Evolutionary conservation across 805 yeast species (phyloP), one percentile per base, ranked within the genome.

Genomic region (Hanseniaspora vineae): DNA sequence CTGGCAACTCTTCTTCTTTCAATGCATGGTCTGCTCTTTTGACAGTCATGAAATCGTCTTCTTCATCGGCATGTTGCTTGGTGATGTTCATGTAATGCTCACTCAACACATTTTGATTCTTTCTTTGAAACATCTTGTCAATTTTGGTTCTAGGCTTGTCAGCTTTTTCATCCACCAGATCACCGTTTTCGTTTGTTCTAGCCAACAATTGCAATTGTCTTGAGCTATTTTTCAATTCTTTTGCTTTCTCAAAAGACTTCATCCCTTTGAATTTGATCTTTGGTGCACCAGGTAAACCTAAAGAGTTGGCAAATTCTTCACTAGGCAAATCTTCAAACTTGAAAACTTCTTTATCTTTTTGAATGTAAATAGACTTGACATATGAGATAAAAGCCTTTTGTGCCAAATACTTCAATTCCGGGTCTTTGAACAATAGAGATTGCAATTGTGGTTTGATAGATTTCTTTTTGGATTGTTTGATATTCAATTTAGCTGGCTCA

Each of bases 221-320:
- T 1, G 95, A 80, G 23, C 81, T 77, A 61, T 90, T 90, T 65
- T 90, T 90, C 67, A 77, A 67, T 54, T 80, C 87, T 58, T 86
- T 86, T 23, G 73, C 68, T 53, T 66, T 69, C 47, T 64, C 62
- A 33, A 71, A 57, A 20, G 70, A 65, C 33, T 56, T 62, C 58
- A 62, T 65, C 14, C 80, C 82, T 40, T 70, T 70, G 49, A 90
- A 74, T 61, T 86, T 88, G 56, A 92, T 83, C 56, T 84, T 81
- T 42, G 99, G 99, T 2, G 96, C 96, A 47, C 97, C 96, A 1
- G 97, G 96, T 42, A 92, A 72, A 10, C 99, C 99, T 44, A 89
- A 65, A 3, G 96, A 84, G 50, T 76, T 76, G 5, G 99, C 97
- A 64, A 71, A 88, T 48, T 76, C 84, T 53, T 90, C 96, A 2